A percentile compares a stretch with the other conserved stretches of the same genome.
Conservation (phyloP, 2,329 filamentous ascomycete species). For the Metarhizium anisopliae region DNA sequence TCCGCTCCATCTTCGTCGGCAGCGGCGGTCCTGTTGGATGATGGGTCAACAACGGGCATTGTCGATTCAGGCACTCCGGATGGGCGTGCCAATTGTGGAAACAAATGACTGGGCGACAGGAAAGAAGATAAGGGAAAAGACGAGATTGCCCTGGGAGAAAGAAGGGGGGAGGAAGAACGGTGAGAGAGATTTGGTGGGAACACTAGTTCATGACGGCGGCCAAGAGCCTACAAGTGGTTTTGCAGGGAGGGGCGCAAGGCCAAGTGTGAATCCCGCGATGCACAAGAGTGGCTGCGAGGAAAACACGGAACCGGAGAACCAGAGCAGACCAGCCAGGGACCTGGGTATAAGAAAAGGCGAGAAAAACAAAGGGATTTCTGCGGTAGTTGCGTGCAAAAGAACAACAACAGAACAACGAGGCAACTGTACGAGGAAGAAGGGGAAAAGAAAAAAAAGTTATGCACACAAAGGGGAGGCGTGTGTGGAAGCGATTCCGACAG, state of each 20-base stretch:
- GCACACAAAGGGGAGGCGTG: slow-evolving; percentile 10
- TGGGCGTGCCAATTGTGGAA: neutral
- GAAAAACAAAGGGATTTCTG: neutral
- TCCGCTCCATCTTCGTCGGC: slow-evolving; percentile 64
- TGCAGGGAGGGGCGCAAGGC: slow-evolving; percentile 1
- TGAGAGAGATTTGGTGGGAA: slow-evolving; percentile 18
- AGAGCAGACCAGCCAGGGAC: slow-evolving; percentile 1
- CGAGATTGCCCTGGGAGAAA: neutral
- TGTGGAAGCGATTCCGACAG: slow-evolving; percentile 17
- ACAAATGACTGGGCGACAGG: neutral
- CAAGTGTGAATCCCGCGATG: slow-evolving; percentile 3
- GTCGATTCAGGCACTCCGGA: slow-evolving; percentile 16
- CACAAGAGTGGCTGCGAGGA: slow-evolving; percentile 13
- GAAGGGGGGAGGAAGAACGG: slow-evolving; percentile 15
- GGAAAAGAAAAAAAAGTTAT: slow-evolving; percentile 20
- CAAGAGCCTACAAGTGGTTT: slow-evolving; percentile 16
- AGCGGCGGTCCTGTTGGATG: slow-evolving; percentile 42
- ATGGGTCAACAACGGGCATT: slow-evolving; percentile 44
- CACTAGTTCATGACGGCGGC: slow-evolving; percentile 32
- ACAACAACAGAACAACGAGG: neutral
- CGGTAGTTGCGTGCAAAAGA: neutral
- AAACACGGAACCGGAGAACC: slow-evolving; percentile 2
- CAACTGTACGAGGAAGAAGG: neutral
- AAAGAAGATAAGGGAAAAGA: slow-evolving; percentile 3
- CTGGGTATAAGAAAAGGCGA: neutral